Conservation (phyloP, 495 filamentous ascomycete species). For the Podospora didyma region DNA sequence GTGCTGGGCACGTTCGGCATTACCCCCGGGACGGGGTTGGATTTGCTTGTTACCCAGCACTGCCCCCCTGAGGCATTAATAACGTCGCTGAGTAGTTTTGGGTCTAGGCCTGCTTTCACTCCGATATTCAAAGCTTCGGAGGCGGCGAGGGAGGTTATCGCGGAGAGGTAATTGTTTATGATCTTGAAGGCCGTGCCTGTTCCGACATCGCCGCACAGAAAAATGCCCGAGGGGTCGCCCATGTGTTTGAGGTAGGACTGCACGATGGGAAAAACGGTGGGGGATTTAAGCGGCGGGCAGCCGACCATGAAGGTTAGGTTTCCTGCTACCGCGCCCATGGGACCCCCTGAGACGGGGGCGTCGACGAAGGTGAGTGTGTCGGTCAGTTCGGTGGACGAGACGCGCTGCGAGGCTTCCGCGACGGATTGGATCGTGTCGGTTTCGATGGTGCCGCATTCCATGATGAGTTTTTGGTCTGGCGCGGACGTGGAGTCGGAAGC, state of each 20-base stretch:
- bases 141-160: slow-evolving; percentile 36
- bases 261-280: no score
- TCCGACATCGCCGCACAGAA: slow-evolving; percentile 23
- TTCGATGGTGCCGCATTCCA: slow-evolving; percentile 46
- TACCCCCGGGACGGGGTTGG: slow-evolving; percentile 36
- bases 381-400: slow-evolving; percentile 8
- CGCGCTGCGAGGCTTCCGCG: slow-evolving; percentile 21
- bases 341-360: slow-evolving; percentile 33
- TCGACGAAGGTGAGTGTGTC: slow-evolving; percentile 27
- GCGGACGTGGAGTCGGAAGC: not conserved
- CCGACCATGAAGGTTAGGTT: slow-evolving; percentile 47
- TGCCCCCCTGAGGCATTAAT: slow-evolving; percentile 35
- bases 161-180: slow-evolving; percentile 39
- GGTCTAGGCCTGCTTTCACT: slow-evolving; percentile 35
- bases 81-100: slow-evolving; percentile 30
- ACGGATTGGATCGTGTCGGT: slow-evolving; percentile 28
- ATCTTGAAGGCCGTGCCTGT: slow-evolving; percentile 38
- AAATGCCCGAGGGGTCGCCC: no score
- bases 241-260: no score
- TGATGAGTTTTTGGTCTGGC: slow-evolving; percentile 27
- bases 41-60: slow-evolving; percentile 38
- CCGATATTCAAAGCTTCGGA: slow-evolving; percentile 40
- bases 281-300: not conserved
- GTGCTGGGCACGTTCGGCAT: slow-evolving; percentile 32
- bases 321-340: slow-evolving; percentile 42